Evolutionary conservation across 208 protist genomes (phyloP).

Genomic region (Tritrichomonas foetus): DNA sequence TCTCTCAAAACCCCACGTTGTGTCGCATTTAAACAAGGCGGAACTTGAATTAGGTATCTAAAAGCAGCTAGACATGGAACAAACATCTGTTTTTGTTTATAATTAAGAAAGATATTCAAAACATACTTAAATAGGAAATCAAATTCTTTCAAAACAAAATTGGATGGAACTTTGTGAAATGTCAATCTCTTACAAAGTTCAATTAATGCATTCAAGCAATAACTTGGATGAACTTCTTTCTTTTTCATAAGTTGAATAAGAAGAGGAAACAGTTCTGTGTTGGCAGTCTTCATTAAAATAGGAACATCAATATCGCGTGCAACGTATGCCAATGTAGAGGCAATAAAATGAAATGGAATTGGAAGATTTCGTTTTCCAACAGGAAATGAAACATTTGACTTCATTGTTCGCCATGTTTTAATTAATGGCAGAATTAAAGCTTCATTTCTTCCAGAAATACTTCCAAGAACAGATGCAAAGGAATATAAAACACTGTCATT

Average conservation of each 20-base stretch:
- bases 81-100: neutral
- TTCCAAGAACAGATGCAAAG: neutral
- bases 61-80: neutral
- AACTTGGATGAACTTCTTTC: neutral
- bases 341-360: neutral
- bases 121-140: neutral
- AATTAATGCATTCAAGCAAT: neutral
- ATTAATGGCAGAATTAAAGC: neutral
- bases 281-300: neutral
- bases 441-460: neutral
- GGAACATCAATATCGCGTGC: neutral
- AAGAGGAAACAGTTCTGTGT: neutral
- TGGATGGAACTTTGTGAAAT: neutral
- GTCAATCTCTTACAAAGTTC: neutral
- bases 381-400: neutral
- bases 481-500: neutral
- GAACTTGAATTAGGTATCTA: neutral
- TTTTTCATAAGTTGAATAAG: neutral
- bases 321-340: neutral
- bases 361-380: neutral
- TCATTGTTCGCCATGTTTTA: neutral
- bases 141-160: neutral
- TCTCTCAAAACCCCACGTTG: neutral
- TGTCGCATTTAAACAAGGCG: neutral
- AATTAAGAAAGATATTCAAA: neutral